Evolutionary conservation across 2,329 filamentous ascomycete species (phyloP).

Genomic region (Trichophyton schoenleinii): DNA sequence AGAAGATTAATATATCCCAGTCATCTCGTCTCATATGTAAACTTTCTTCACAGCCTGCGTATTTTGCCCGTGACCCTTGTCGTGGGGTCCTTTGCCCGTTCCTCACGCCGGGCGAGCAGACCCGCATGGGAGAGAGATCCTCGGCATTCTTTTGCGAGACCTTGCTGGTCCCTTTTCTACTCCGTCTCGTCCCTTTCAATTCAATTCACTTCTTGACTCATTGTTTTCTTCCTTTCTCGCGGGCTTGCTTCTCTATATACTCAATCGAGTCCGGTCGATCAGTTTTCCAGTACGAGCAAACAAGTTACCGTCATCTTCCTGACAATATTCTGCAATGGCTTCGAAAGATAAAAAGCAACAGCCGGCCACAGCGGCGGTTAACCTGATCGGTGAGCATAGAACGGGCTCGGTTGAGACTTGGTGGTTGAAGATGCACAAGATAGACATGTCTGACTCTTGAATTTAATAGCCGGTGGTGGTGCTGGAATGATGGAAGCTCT

Average conservation of each 20-base stretch:
- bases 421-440: slow-evolving; percentile 7
- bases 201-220: background rate
- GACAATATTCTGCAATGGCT: background rate
- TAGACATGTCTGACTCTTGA: slow-evolving; percentile 12
- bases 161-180: background rate
- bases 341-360: slow-evolving; percentile 40
- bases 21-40: background rate
- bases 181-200: background rate
- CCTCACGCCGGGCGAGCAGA: background rate
- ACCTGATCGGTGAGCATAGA: slow-evolving; percentile 62
- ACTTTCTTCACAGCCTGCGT: background rate
- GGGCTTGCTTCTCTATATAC: background rate
- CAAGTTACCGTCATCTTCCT: background rate
- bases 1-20: background rate
- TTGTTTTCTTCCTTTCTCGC: background rate
- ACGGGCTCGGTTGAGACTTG: background rate
- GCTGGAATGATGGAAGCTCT: slow-evolving; percentile 99
- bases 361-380: slow-evolving; percentile 74
- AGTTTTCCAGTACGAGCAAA: background rate
- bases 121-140: slow-evolving; percentile 3
- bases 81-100: slow-evolving; percentile 3
- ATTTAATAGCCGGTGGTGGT: slow-evolving; percentile 66
- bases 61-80: background rate
- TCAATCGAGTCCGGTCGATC: background rate
- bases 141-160: background rate